A percentile compares a stretch with the other conserved stretches of the same genome.
Evolutionary conservation across 768 basidiomycete species (phyloP).

Genomic region (Russula brevipes): DNA sequence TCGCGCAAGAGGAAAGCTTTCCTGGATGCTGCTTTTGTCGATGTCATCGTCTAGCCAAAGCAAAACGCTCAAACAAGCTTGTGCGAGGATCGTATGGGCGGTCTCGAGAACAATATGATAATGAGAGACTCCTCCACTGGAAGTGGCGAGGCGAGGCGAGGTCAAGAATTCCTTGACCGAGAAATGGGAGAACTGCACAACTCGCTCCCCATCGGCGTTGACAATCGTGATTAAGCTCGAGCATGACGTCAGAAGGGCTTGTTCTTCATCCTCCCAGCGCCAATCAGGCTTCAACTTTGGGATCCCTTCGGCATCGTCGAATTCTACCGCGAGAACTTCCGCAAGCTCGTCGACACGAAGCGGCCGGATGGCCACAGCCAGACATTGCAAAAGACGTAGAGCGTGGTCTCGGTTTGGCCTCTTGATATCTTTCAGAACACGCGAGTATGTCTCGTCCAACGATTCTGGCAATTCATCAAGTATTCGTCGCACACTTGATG

Average conservation of each 20-base stretch:
- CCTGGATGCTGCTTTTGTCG: no score
- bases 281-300: background rate
- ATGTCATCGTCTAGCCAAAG: background rate
- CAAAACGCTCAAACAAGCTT: background rate
- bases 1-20: background rate
- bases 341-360: conserved; percentile 1
- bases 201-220: no score
- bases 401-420: background rate
- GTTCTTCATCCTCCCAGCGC: background rate
- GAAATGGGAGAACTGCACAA: no score
- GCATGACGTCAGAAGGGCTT: background rate
- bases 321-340: conserved; percentile 8
- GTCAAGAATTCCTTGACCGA: no score
- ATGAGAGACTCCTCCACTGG: no score
- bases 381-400: conserved; percentile 5
- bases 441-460: background rate
- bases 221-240: no score
- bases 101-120: no score
- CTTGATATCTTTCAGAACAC: background rate
- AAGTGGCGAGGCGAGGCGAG: no score
- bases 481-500: background rate
- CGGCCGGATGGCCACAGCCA: background rate
- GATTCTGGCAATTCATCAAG: background rate
- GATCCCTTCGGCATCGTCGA: background rate
- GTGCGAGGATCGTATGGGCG: no score